Conservation (phyloP, 345 rosid genomes). For the Populus simonii region DNA sequence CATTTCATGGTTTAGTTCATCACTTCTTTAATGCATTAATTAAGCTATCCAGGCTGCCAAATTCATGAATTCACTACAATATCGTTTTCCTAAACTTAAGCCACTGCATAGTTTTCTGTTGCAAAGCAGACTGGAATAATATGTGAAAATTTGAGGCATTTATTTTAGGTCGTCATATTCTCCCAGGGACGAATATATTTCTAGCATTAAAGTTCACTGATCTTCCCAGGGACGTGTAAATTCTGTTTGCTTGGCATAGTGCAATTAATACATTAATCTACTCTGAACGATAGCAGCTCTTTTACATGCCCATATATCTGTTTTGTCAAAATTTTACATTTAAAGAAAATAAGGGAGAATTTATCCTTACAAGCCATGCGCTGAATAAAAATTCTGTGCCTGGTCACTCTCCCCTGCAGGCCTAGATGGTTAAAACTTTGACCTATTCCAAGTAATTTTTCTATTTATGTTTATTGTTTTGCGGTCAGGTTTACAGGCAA, state of each 20-base stretch:
- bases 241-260: background rate
- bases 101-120: background rate
- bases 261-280: background rate
- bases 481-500: conserved; percentile 48
- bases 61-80: background rate
- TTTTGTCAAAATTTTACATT: background rate
- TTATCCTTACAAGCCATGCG: background rate
- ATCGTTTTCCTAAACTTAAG: background rate
- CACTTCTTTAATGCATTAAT: background rate
- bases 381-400: background rate
- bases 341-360: background rate
- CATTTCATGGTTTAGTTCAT: background rate
- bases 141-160: background rate
- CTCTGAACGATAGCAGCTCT: background rate
- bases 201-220: background rate
- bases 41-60: background rate
- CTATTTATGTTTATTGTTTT: background rate
- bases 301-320: background rate
- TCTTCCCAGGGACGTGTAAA: background rate
- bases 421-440: background rate
- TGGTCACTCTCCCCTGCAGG: background rate
- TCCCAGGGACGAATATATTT: background rate
- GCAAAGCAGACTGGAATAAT: background rate
- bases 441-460: background rate
- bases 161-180: background rate